Conservation (phyloP, 2,329 filamentous ascomycete genomes). For the Neonectria coccinea region DNA sequence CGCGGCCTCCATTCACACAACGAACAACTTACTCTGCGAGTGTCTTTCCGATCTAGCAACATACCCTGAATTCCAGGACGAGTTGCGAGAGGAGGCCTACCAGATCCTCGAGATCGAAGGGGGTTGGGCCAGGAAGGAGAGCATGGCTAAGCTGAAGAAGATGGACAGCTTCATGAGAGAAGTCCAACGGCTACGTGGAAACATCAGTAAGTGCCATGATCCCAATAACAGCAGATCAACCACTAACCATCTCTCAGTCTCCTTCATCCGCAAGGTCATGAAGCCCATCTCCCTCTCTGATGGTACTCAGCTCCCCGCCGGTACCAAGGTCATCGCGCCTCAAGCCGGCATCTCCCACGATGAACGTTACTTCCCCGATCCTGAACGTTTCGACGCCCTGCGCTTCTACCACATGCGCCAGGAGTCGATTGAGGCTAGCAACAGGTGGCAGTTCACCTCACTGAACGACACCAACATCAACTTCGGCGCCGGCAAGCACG, state of each 20-base stretch:
- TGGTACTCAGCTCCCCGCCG: conserved; percentile 57
- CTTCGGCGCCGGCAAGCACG: conserved; percentile 61
- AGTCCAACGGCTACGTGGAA: conserved; percentile 54
- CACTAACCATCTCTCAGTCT: conserved; percentile 48
- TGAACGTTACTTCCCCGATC: conserved; percentile 54
- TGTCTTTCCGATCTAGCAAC: conserved; percentile 63
- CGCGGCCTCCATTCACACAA: conserved; percentile 60
- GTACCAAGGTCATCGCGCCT: conserved; percentile 57
- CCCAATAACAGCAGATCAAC: background rate
- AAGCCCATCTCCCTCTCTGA: conserved; percentile 59
- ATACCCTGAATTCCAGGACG: conserved; percentile 60
- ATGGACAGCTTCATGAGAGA: conserved; percentile 64
- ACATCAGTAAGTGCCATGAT: conserved; percentile 54
- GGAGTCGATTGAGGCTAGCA: conserved; percentile 51
- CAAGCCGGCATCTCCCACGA: conserved; percentile 57
- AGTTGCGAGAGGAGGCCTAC: conserved; percentile 61
- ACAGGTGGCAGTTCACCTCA: conserved; percentile 58
- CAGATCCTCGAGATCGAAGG: conserved; percentile 56
- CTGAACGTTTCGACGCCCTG: conserved; percentile 60
- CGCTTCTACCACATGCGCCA: conserved; percentile 62
- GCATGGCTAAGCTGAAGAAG: conserved; percentile 58
- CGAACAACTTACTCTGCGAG: conserved; percentile 59
- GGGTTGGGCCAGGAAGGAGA: conserved; percentile 57
- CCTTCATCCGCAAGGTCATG: conserved; percentile 60
- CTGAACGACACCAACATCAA: conserved; percentile 57